A percentile compares a stretch with the other conserved stretches of the same genome.
These are phyloP conservation scores for Incumbomyces delicatus DNA, from an alignment of 2,329 filamentous ascomycete species.

Conservation along the genomic window DNA sequence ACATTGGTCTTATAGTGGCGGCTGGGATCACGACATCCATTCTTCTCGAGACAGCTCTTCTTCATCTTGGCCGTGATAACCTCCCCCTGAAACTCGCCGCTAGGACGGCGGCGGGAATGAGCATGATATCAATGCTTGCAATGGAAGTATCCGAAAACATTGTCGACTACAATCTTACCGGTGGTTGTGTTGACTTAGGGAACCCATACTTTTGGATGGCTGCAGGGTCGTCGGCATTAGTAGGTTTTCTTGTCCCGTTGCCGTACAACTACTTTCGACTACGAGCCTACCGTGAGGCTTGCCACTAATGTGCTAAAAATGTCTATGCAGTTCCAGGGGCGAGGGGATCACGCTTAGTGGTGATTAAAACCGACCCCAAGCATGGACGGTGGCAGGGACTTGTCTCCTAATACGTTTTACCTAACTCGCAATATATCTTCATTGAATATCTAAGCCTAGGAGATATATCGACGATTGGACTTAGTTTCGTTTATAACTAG, in stretches of 20 bases:
- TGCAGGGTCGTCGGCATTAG: conserved; percentile 30
- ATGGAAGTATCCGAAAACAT: conserved; percentile 49
- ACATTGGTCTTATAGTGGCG: conserved; percentile 36
- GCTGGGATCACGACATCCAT: conserved; percentile 44
- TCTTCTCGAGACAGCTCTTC: conserved; percentile 43
- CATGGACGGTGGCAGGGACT: too few relatives aligned
- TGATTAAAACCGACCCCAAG: too few relatives aligned
- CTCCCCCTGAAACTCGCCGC: conserved; percentile 39
- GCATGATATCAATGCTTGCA: conserved; percentile 48
- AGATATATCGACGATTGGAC: too few relatives aligned
- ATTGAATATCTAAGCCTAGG: too few relatives aligned
- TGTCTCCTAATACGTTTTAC: too few relatives aligned
- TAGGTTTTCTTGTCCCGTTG: conserved; percentile 41
- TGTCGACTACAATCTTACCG: conserved; percentile 48
- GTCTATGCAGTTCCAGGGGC: too few relatives aligned
- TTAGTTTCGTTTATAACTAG: too few relatives aligned
- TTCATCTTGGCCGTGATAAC: conserved; percentile 39
- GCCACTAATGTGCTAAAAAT: conserved; percentile 2
- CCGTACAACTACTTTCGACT: conserved; percentile 46
- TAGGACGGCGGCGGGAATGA: conserved; percentile 49
- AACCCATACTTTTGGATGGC: conserved; percentile 45
- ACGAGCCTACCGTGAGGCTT: conserved; percentile 36
- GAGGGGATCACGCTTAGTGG: too few relatives aligned
- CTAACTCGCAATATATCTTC: too few relatives aligned
- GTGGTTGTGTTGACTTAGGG: conserved; percentile 39